Evolutionary conservation across 1,284 basidiomycete species (phyloP).

Genomic region (Coniferiporia weirii): DNA sequence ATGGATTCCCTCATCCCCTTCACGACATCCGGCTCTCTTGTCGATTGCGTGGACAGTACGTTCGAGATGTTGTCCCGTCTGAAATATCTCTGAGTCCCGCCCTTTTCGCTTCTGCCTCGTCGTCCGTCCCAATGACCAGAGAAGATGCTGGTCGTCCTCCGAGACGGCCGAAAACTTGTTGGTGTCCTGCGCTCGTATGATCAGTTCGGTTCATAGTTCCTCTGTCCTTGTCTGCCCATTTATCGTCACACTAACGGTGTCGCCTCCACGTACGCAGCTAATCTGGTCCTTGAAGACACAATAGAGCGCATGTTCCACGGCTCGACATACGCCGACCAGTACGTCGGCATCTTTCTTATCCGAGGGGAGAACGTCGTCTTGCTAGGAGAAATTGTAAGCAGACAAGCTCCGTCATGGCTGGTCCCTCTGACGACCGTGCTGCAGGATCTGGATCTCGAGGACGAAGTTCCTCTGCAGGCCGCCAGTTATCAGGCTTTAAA

Average conservation of each 20-base stretch:
- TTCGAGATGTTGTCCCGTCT: conserved; percentile 54
- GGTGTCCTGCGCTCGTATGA: conserved; percentile 97
- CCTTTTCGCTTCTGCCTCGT: neutral
- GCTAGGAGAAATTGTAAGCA: conserved; percentile 91
- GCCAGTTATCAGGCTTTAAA: conserved; percentile 70
- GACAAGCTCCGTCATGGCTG: conserved; percentile 13
- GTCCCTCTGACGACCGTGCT: conserved; percentile 11
- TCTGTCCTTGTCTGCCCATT: neutral
- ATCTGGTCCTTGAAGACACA: conserved; percentile 88
- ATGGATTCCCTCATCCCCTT: conserved; percentile 97
- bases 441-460: conserved; percentile 91
- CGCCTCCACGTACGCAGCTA: conserved; percentile 52
- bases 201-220: conserved; percentile 81
- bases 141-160: conserved; percentile 95
- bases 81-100: conserved; percentile 36
- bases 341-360: conserved; percentile 88
- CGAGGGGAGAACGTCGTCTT: conserved; percentile 98
- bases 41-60: conserved; percentile 99
- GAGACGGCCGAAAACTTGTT: conserved; percentile 94
- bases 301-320: conserved; percentile 84
- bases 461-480: conserved; percentile 76
- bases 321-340: conserved; percentile 76
- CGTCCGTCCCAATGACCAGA: conserved; percentile 45
- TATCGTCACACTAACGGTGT: neutral
- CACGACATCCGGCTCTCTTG: conserved; percentile 92